Base-by-base conservation (phyloP, 1,139 yeast species). In the Blastobotrys malaysiensis region DNA sequence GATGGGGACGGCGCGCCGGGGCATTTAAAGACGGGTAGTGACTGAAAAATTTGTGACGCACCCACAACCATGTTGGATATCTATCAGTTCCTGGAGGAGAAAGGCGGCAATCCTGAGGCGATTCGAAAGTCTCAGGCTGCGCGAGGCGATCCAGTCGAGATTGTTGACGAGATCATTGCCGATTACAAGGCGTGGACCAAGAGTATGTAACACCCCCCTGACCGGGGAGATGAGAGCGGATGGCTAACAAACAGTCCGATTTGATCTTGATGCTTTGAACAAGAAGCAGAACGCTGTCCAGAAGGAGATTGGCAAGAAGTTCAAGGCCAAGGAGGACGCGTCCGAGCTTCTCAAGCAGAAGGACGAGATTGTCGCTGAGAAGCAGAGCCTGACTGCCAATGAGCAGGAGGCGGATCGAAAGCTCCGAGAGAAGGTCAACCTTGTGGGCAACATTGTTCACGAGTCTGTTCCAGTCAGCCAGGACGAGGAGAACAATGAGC, bases 141-240 rank as follows among this genome's bases (percentile, higher is more conserved):
- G 62, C 88, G 99, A 78, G 96, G 96, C 58, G 98, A 83, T 64
- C 77, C 95, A 36, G 98, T 90, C 52, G 99, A 93, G 73, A 70
- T 93, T 55, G 98, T 93, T 50, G 99, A 93, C 69, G 97, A 93
- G 74, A 90, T 93, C 69, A 88, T 95, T 70, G 78, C 77, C 60
- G 96, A 85, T 63, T 93, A 93, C 80, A 88, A 88, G 74, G 83
- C 81, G 58, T 93, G 99, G 99, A 88, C 93, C 64, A 84, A 81
- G 73, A 81, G 68, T 63, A 53, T 6, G 67, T 57, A 14, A 9
- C 2, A 39, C 26, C 9, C 11, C 19, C 9, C 13, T 22, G 26
- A 9, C n/a, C n/a, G n/a, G n/a, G n/a, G n/a, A n/a, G n/a, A 27
- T 4, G 16, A 13, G 16, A 19, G 19, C 49, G 45, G 18, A 21